Evolutionary conservation across 1,284 basidiomycete genomes (phyloP).

Genomic region (Leccinum huronense): DNA sequence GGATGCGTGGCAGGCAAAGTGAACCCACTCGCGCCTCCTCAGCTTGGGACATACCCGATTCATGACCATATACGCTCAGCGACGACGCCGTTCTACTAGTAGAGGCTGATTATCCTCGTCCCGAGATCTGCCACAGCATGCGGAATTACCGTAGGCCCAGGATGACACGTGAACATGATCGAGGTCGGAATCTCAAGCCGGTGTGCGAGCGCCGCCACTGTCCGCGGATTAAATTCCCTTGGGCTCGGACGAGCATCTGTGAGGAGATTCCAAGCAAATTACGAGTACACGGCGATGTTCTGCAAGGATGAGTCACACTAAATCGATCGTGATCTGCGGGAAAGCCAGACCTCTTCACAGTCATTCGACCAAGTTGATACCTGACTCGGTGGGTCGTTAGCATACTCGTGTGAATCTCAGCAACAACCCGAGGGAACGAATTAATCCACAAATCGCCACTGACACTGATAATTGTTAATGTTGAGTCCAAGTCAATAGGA

Average conservation of each 20-base stretch:
- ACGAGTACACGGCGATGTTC: neutral
- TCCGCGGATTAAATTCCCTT: conserved; percentile 40
- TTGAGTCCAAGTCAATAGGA: neutral
- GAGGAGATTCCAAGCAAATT: conserved; percentile 1
- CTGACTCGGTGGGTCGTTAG: conserved; percentile 49
- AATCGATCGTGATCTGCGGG: conserved; percentile 58
- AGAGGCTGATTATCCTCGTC: conserved; percentile 28
- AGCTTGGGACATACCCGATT: too few relatives aligned
- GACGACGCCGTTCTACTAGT: neutral
- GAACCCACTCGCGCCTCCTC: too few relatives aligned
- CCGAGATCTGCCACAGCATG: conserved; percentile 33
- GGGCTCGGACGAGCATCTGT: conserved; percentile 46
- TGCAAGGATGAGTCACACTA: conserved; percentile 36
- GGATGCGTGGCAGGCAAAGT: too few relatives aligned
- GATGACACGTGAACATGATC: conserved; percentile 38
- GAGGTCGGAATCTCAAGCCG: conserved; percentile 33
- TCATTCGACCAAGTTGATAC: conserved; percentile 55
- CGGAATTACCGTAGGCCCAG: conserved; percentile 21
- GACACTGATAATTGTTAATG: conserved; percentile 46
- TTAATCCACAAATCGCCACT: conserved; percentile 59
- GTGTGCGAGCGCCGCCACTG: conserved; percentile 30
- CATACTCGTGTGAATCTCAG: conserved; percentile 48
- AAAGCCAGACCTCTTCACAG: conserved; percentile 65
- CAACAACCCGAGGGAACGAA: conserved; percentile 2
- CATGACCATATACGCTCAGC: too few relatives aligned